phyloP scores from a whole-genome alignment of 352 stramenopile genomes.

The Phytophthora pini region DNA sequence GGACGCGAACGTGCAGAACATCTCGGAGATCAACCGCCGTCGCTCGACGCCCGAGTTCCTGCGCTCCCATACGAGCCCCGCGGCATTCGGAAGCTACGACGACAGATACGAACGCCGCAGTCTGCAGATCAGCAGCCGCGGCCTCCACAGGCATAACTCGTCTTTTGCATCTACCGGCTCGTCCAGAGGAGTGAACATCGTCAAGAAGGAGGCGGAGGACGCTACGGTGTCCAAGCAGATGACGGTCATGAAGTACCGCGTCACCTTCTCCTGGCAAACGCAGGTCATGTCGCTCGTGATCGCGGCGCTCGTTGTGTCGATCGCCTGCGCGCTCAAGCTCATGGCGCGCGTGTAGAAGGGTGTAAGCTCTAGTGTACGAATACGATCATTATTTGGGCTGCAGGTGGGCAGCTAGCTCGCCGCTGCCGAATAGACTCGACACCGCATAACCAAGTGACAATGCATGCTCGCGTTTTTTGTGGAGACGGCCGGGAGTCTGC shows the following conservation, averaged over 20 bases:
- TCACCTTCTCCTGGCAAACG: conserved; percentile 29
- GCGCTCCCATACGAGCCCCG: conserved; percentile 27
- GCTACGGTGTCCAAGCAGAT: conserved; percentile 4
- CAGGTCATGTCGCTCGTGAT: conserved; percentile 28
- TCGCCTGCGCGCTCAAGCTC: conserved; percentile 25
- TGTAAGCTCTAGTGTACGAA: conserved; percentile 36
- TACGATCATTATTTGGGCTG: conserved; percentile 32
- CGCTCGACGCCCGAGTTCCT: conserved; percentile 48
- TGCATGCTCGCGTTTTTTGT: conserved; percentile 22
- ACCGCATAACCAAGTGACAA: conserved; percentile 22
- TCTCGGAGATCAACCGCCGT: conserved; percentile 47
- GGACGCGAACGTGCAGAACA: conserved; percentile 59
- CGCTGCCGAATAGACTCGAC: conserved; percentile 14
- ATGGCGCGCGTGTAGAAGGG: conserved; percentile 23
- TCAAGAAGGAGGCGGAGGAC: conserved; percentile 5
- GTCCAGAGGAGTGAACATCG: background rate
- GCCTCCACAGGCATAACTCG: conserved; percentile 18
- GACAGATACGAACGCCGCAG: conserved; percentile 31
- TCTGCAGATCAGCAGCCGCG: conserved; percentile 30
- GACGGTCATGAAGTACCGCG: conserved; percentile 15
- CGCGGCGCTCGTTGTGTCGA: conserved; percentile 25
- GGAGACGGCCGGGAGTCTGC: background rate
- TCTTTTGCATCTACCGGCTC: conserved; percentile 12
- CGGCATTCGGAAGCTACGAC: conserved; percentile 15
- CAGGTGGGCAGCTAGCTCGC: conserved; percentile 1